These are phyloP conservation scores for Pyracantha coccinea DNA, from an alignment of 331 rosid genomes.

Conservation along the genomic window DNA sequence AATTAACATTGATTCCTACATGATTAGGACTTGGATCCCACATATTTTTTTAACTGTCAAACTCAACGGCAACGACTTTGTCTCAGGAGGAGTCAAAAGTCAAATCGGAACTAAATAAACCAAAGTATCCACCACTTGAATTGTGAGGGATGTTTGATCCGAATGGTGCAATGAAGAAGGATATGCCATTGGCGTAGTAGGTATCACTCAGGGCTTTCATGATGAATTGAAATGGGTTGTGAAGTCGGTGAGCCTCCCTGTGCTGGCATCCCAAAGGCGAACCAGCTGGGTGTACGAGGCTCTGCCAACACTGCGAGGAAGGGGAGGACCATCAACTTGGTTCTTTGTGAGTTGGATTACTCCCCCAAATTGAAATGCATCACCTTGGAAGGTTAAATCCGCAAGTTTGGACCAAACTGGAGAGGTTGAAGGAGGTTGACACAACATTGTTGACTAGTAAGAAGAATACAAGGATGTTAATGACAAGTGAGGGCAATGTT, in stretches of 20 bases:
- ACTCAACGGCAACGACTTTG: constrained; percentile 49
- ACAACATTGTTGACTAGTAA: constrained; percentile 8
- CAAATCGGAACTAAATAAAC: constrained; percentile 21
- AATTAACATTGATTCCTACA: constrained; percentile 44
- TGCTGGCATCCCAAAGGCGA: constrained; percentile 36
- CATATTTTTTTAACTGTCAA: constrained; percentile 12
- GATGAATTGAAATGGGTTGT: constrained; percentile 48
- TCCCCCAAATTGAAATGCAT: constrained; percentile 29
- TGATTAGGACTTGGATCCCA: constrained; percentile 55
- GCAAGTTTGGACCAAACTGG: constrained; percentile 19
- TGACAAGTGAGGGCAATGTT: neutral
- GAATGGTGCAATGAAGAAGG: constrained; percentile 49
- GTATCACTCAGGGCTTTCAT: neutral
- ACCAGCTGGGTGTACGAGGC: constrained; percentile 31
- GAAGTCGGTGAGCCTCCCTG: constrained; percentile 39
- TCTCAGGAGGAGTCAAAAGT: constrained; percentile 22
- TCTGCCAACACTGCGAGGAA: constrained; percentile 30
- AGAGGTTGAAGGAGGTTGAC: constrained; percentile 36
- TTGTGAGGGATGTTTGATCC: constrained; percentile 25
- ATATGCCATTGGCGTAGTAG: constrained; percentile 30
- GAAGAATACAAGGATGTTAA: constrained; percentile 5
- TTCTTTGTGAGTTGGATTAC: constrained; percentile 45
- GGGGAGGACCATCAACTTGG: constrained; percentile 21
- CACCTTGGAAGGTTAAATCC: constrained; percentile 29
- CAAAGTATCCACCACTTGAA: constrained; percentile 42